Evolutionary conservation across 495 filamentous ascomycete species (phyloP).

Genomic region (Penicilliopsis zonata): DNA sequence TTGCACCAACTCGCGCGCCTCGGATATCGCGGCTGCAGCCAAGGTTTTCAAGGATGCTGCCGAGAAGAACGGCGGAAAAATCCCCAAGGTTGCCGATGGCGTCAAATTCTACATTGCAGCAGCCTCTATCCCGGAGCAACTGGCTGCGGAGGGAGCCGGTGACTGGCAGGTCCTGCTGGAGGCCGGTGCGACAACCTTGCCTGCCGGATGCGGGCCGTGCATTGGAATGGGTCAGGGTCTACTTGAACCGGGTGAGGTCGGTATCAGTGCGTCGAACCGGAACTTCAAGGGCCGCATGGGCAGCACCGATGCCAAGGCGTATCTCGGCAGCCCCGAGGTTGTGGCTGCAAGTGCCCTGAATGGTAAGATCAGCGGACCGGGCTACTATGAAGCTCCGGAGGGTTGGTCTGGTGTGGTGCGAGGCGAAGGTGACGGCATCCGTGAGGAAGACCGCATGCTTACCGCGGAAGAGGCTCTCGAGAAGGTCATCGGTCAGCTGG

Average conservation of each 20-base stretch:
- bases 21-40: conserved; percentile 74
- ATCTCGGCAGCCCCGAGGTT: conserved; percentile 82
- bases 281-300: conserved; percentile 97
- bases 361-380: conserved; percentile 69
- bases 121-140: conserved; percentile 71
- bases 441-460: conserved; percentile 46
- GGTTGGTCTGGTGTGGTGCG: conserved; percentile 52
- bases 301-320: conserved; percentile 67
- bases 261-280: conserved; percentile 80
- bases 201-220: conserved; percentile 77
- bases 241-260: conserved; percentile 73
- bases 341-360: conserved; percentile 79
- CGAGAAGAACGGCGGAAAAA: conserved; percentile 36
- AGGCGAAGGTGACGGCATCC: conserved; percentile 58
- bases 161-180: conserved; percentile 81
- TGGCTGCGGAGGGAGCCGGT: conserved; percentile 63
- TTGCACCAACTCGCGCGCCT: conserved; percentile 80
- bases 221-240: conserved; percentile 80
- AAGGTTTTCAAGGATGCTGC: conserved; percentile 75
- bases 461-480: conserved; percentile 57
- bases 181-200: conserved; percentile 64
- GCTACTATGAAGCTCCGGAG: conserved; percentile 63
- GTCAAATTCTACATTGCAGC: conserved; percentile 90
- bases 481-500: conserved; percentile 52
- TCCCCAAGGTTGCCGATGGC: conserved; percentile 62